These are phyloP conservation scores for Annona squamosa DNA, from an alignment of 164 flowering plant genomes.

Conservation along the genomic window DNA sequence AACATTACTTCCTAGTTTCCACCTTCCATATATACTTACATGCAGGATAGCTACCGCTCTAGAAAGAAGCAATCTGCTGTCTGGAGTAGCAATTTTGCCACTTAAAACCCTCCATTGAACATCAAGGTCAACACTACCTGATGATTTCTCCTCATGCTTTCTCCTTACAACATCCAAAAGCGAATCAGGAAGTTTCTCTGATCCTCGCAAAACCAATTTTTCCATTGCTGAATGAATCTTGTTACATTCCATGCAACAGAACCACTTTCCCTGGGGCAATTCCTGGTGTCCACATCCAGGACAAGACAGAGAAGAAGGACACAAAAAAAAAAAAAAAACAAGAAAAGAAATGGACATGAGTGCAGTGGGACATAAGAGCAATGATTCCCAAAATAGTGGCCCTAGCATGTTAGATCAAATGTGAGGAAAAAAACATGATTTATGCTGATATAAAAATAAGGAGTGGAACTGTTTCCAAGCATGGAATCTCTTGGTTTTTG, in stretches of 20 bases:
- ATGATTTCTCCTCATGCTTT: slow-evolving; percentile 32
- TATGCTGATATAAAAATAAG: no score
- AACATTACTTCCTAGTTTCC: background rate
- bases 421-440: no score
- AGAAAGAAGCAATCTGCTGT: slow-evolving; percentile 41
- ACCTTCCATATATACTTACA: slow-evolving; percentile 36
- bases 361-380: background rate
- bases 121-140: slow-evolving; percentile 26
- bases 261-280: slow-evolving; percentile 84
- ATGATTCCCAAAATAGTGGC: no score
- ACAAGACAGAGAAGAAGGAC: background rate
- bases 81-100: slow-evolving; percentile 43
- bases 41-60: slow-evolving; percentile 65
- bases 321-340: no score
- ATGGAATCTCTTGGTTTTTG: no score
- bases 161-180: slow-evolving; percentile 33
- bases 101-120: slow-evolving; percentile 74
- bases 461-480: no score
- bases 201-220: slow-evolving; percentile 39
- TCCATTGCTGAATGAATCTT: slow-evolving; percentile 45
- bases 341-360: no score
- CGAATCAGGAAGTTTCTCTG: slow-evolving; percentile 46
- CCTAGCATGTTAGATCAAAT: no score
- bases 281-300: slow-evolving; percentile 39
- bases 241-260: slow-evolving; percentile 61